Conservation (phyloP, 2,329 filamentous ascomycete genomes). For the Neonectria coccinea region DNA sequence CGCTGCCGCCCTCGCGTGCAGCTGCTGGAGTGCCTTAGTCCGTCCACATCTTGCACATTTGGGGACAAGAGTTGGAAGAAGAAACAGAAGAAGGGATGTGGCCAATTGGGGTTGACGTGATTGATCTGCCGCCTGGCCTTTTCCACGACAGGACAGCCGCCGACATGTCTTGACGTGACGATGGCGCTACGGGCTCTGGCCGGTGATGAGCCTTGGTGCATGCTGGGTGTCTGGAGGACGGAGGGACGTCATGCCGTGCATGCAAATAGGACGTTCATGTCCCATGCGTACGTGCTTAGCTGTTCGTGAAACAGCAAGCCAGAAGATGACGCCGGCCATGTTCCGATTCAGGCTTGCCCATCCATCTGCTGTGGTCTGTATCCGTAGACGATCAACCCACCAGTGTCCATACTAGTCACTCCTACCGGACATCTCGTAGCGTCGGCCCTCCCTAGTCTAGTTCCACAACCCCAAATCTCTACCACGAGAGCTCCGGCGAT, state of each 20-base stretch:
- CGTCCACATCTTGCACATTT: constrained; percentile 12
- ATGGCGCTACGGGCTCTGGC: constrained; percentile 15
- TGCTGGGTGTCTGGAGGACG: background rate
- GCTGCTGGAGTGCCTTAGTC: constrained; percentile 28
- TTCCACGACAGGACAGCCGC: background rate
- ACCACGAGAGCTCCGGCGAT: constrained; percentile 20
- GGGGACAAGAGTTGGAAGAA: constrained; percentile 16
- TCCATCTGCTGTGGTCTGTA: constrained; percentile 27
- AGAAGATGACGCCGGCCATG: constrained; percentile 26
- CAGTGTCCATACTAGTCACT: constrained; percentile 19
- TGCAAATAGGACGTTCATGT: background rate
- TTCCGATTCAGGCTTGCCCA: constrained; percentile 24
- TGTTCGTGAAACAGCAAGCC: constrained; percentile 1
- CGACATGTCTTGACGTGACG: background rate
- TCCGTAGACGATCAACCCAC: constrained; percentile 15
- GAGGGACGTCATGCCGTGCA: constrained; percentile 12
- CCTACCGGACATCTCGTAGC: constrained; percentile 32
- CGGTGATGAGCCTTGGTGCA: constrained; percentile 10
- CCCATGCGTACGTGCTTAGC: background rate
- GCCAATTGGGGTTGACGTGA: constrained; percentile 33
- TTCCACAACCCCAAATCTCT: constrained; percentile 33
- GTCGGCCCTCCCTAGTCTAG: constrained; percentile 29
- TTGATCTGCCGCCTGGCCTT: constrained; percentile 9
- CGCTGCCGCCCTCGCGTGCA: constrained; percentile 28
- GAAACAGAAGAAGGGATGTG: constrained; percentile 29